Evolutionary conservation across 225 moss, liverwort and hornwort species (phyloP).

Genomic region (Thuidium tamariscinum): DNA sequence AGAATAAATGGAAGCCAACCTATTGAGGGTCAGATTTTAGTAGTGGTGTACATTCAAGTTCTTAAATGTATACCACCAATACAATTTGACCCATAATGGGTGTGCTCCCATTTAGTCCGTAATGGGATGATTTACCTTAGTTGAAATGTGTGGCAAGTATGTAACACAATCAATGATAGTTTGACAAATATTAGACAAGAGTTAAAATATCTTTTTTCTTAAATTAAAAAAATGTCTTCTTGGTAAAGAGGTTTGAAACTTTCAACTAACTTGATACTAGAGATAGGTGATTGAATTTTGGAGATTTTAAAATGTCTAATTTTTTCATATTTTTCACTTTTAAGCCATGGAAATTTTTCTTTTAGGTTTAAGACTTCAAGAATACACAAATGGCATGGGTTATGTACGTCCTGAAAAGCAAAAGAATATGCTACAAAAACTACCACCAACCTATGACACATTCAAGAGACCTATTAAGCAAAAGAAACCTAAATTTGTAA

Average conservation of each 20-base stretch:
- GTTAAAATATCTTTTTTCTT: too few relatives aligned
- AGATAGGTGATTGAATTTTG: background rate
- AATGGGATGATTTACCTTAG: too few relatives aligned
- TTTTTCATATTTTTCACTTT: background rate
- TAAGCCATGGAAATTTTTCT: background rate
- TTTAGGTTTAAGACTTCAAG: background rate
- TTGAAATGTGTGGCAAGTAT: background rate
- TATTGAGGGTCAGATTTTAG: too few relatives aligned
- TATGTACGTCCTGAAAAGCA: fast-evolving
- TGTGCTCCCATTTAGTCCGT: too few relatives aligned
- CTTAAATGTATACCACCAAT: too few relatives aligned
- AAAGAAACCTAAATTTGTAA: too few relatives aligned
- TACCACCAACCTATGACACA: too few relatives aligned
- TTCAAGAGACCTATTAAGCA: too few relatives aligned
- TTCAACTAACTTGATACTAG: background rate
- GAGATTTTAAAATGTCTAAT: background rate
- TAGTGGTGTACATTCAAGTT: too few relatives aligned
- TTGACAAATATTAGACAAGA: too few relatives aligned
- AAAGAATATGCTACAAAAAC: background rate
- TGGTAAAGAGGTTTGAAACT: background rate
- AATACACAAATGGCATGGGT: background rate
- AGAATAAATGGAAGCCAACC: too few relatives aligned
- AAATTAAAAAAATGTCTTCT: fast-evolving
- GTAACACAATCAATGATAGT: background rate
- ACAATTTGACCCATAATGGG: too few relatives aligned